Conservation (phyloP, 2,329 filamentous ascomycete species). For the Paracoccidioides lutzii region DNA sequence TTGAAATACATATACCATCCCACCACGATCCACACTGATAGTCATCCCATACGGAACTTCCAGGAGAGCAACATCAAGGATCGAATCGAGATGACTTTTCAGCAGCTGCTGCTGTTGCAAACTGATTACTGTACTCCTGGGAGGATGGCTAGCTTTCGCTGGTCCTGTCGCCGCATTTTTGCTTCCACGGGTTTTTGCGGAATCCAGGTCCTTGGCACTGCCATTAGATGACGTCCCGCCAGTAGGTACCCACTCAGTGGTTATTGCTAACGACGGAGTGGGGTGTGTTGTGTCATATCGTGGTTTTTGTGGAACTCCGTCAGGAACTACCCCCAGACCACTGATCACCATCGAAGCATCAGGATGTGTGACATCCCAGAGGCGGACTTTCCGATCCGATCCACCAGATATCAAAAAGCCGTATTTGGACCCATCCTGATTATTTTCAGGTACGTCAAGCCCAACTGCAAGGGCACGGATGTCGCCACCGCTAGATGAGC, state of each 20-base stretch:
- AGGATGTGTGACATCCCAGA: slow-evolving; percentile 75
- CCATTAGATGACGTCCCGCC: slow-evolving; percentile 20
- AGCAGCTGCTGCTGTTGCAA: slow-evolving; percentile 77
- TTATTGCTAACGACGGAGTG: slow-evolving; percentile 49
- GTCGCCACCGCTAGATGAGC: slow-evolving; percentile 9
- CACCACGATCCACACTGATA: slow-evolving; percentile 75
- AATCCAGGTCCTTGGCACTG: slow-evolving; percentile 16
- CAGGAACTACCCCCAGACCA: slow-evolving; percentile 57
- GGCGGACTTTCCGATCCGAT: slow-evolving; percentile 79
- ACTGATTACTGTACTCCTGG: slow-evolving; percentile 72
- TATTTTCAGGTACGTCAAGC: slow-evolving; percentile 55
- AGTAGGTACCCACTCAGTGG: slow-evolving; percentile 49
- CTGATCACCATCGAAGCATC: slow-evolving; percentile 72
- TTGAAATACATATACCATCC: slow-evolving; percentile 74
- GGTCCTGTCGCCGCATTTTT: slow-evolving; percentile 19
- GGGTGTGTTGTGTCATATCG: slow-evolving; percentile 55
- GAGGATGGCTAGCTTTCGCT: slow-evolving; percentile 32
- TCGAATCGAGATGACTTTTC: slow-evolving; percentile 72
- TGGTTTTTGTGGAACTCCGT: slow-evolving; percentile 41
- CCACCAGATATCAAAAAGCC: slow-evolving; percentile 80
- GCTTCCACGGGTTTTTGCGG: slow-evolving; percentile 26
- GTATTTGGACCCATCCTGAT: slow-evolving; percentile 47
- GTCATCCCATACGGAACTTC: slow-evolving; percentile 89
- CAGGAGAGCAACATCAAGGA: slow-evolving; percentile 77
- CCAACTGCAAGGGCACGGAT: slow-evolving; percentile 64